Conservation (phyloP, 2,329 filamentous ascomycete genomes). For the Pezicula radicicola region DNA sequence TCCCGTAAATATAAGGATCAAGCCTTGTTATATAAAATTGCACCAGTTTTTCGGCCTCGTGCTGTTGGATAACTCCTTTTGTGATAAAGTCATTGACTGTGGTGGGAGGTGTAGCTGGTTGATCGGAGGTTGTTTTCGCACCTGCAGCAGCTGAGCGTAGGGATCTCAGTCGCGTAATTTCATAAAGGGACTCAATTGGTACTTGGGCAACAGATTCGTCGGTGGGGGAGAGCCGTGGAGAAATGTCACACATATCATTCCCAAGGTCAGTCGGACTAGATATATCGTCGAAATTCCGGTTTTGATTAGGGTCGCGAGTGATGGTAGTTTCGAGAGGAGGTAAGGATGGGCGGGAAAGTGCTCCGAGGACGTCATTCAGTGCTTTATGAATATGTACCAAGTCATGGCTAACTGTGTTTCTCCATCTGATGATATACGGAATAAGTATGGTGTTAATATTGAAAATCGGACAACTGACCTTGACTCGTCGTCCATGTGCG, state of each 20-base stretch:
- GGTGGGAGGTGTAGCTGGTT: not conserved
- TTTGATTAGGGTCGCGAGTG: not conserved
- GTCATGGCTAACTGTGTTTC: not conserved
- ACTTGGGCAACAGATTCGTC: slow-evolving; percentile 26
- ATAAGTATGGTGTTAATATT: not conserved
- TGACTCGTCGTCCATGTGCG: slow-evolving; percentile 44
- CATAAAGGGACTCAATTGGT: slow-evolving; percentile 44
- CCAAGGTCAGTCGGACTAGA: not conserved
- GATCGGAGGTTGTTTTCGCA: not conserved
- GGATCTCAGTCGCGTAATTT: slow-evolving; percentile 41
- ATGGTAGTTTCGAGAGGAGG: not conserved
- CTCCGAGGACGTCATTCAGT: not conserved
- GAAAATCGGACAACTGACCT: not conserved
- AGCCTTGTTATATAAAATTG: slow-evolving; percentile 38
- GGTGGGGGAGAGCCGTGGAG: not conserved
- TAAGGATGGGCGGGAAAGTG: not conserved
- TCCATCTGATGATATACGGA: not conserved
- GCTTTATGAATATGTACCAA: slow-evolving; percentile 1
- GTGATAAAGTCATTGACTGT: slow-evolving; percentile 42
- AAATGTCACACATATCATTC: not conserved
- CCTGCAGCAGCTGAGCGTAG: slow-evolving; percentile 19
- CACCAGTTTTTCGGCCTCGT: slow-evolving; percentile 39
- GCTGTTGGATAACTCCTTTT: slow-evolving; percentile 39
- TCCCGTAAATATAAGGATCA: slow-evolving; percentile 47
- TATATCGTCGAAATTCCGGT: not conserved